A percentile compares a stretch with the other conserved stretches of the same genome.
Evolutionary conservation across 306 rosid species (phyloP).

Genomic region (Corylus heterophylla): DNA sequence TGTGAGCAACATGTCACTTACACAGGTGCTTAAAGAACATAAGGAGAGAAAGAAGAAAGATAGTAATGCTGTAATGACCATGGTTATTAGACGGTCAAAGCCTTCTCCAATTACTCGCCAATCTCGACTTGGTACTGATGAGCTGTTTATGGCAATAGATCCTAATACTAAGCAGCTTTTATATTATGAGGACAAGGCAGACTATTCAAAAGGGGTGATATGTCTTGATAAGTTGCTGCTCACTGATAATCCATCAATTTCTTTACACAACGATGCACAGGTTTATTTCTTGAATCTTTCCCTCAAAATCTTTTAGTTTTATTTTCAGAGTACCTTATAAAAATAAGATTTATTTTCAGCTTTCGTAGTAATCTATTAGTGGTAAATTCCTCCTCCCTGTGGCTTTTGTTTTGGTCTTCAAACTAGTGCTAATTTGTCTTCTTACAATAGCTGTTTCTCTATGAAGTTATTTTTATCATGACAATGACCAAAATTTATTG

Average conservation of each 20-base stretch:
- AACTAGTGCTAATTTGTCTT: neutral
- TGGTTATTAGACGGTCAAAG: slow-evolving; percentile 90
- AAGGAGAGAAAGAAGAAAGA: slow-evolving; percentile 91
- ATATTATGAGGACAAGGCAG: slow-evolving; percentile 85
- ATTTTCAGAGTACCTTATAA: slow-evolving; percentile 20
- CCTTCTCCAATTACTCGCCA: slow-evolving; percentile 72
- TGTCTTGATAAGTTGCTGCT: slow-evolving; percentile 81
- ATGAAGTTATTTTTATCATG: neutral
- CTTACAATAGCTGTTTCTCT: neutral
- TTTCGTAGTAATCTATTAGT: neutral
- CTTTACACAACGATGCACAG: slow-evolving; percentile 92
- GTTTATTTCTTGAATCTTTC: slow-evolving; percentile 36
- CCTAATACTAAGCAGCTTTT: slow-evolving; percentile 83
- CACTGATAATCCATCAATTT: slow-evolving; percentile 65
- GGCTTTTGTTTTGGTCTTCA: slow-evolving; percentile 1
- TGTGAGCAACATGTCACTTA: slow-evolving; percentile 95
- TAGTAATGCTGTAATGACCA: slow-evolving; percentile 92
- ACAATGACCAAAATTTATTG: neutral
- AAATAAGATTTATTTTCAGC: slow-evolving; percentile 10
- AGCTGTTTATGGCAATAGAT: slow-evolving; percentile 86
- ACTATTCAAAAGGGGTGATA: slow-evolving; percentile 58
- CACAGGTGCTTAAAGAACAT: slow-evolving; percentile 84
- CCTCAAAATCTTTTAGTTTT: slow-evolving; percentile 27
- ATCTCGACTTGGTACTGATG: slow-evolving; percentile 98
- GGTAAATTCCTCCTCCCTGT: neutral